Evolutionary conservation across 2,329 filamentous ascomycete genomes (phyloP).

Genomic region (Ceratocystis alfenasii): DNA sequence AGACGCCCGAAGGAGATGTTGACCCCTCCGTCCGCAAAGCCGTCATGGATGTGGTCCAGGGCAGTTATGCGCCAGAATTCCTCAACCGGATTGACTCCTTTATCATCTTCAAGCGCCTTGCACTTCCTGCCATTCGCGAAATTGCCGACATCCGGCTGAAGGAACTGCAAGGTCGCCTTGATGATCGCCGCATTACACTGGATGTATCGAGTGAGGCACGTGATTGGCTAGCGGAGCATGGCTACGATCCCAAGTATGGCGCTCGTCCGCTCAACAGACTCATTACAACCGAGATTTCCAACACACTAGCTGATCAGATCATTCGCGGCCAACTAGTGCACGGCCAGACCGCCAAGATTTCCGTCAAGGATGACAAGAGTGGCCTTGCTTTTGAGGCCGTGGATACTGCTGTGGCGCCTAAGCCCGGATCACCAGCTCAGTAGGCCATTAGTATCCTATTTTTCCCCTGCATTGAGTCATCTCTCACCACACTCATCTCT

Average conservation of each 20-base stretch:
- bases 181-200: slow-evolving; percentile 73
- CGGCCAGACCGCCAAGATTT: slow-evolving; percentile 61
- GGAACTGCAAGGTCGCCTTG: slow-evolving; percentile 71
- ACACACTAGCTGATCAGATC: slow-evolving; percentile 79
- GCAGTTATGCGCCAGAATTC: slow-evolving; percentile 77
- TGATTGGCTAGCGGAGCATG: slow-evolving; percentile 75
- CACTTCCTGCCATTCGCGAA: slow-evolving; percentile 64
- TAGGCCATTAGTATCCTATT: not conserved
- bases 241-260: slow-evolving; percentile 85
- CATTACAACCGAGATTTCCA: slow-evolving; percentile 81
- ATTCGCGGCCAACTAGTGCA: slow-evolving; percentile 71
- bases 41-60: slow-evolving; percentile 77
- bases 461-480: not conserved
- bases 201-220: slow-evolving; percentile 59
- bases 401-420: not conserved
- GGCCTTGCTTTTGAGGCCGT: slow-evolving; percentile 16
- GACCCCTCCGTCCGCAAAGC: slow-evolving; percentile 60
- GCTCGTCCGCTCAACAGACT: slow-evolving; percentile 82
- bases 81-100: slow-evolving; percentile 94
- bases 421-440: not conserved
- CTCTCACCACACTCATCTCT: not conserved
- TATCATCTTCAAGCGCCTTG: slow-evolving; percentile 86
- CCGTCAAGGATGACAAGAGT: slow-evolving; percentile 41
- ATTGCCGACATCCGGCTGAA: slow-evolving; percentile 86
- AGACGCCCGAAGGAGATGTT: slow-evolving; percentile 55